Conservation (phyloP, 805 yeast species). For the Candida tammaniensis region DNA sequence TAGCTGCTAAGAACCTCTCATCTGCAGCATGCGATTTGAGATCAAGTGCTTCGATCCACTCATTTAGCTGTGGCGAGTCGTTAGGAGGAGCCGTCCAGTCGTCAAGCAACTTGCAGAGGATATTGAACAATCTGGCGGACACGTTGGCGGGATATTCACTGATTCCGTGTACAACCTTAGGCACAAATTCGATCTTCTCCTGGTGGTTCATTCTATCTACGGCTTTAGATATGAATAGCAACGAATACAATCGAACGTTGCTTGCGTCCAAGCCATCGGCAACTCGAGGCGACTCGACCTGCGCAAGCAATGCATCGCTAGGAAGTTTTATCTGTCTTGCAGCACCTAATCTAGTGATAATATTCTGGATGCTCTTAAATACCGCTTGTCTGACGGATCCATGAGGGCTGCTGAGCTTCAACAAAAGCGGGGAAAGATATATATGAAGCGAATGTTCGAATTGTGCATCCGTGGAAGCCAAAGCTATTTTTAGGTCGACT, state of each 20-base stretch:
- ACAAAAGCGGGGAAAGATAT: conserved; percentile 72
- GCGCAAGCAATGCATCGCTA: conserved; percentile 55
- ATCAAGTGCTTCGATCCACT: conserved; percentile 29
- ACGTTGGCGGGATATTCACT: conserved; percentile 30
- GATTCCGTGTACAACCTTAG: conserved; percentile 47
- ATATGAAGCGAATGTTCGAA: conserved; percentile 57
- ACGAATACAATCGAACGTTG: conserved; percentile 57
- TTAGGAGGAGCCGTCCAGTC: conserved; percentile 49
- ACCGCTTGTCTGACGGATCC: conserved; percentile 65
- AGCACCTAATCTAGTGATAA: conserved; percentile 64
- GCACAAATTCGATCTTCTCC: conserved; percentile 43
- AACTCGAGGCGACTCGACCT: conserved; percentile 58
- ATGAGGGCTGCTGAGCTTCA: conserved; percentile 75
- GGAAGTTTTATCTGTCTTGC: conserved; percentile 61
- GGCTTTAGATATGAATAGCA: conserved; percentile 67
- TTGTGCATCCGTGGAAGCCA: conserved; percentile 66
- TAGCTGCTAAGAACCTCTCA: conserved; percentile 42
- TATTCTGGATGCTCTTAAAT: conserved; percentile 60
- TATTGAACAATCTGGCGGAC: conserved; percentile 59
- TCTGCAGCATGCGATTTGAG: conserved; percentile 38
- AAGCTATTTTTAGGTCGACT: conserved; percentile 78
- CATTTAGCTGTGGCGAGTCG: conserved; percentile 42
- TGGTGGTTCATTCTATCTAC: conserved; percentile 48
- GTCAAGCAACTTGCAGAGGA: conserved; percentile 53
- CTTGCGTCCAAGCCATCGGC: conserved; percentile 41